Evolutionary conservation across 768 basidiomycete genomes (phyloP), one percentile per base, ranked within the genome.

Genomic region (Pleurotus djamor): DNA sequence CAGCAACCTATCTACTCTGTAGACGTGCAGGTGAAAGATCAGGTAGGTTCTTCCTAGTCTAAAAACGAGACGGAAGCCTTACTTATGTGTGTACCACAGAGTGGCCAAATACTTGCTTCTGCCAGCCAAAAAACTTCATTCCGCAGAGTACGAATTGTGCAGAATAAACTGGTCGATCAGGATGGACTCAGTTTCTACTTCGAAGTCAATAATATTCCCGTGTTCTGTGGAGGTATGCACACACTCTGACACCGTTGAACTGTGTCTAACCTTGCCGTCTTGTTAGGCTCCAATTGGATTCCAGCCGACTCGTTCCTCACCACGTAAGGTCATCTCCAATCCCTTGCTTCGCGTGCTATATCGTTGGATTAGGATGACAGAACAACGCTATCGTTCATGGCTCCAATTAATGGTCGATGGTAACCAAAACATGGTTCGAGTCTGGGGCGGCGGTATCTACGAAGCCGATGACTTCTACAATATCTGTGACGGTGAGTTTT

Each of bases 371-470:
- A 83, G 82, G 0, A 68, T 83, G 59, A 78, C 76, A 34, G 59
- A 71, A n/a, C 73, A 78, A 56, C 71, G 87, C 55, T 97, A 96
- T 66, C 79, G 85, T 48, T 76, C 77, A 6, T 97, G 94, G 96
- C 78, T 98, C 5, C 82, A 93, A 62, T 81, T 98, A 3, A 74
- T 96, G 49, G 85, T 93, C 4, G 81, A 92, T 51, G 96, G 96
- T 4, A 96, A 96, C 66, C 96, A 96, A 72, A 96, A 94, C 68
- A 96, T 83, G 82, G 74, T 96, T 37, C 85, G 96, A 48, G 86
- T 97, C 7, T 98, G 96, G 96, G 96, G 92, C 56, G 96, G 96
- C 10, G 96, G 96, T 0, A 83, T 95, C 50, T 97, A 96, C 71
- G 91, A 93, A 69, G 69, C 81, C 5, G 89, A 93, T 60, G 73